Conservation (phyloP, 805 yeast species). For the Clavispora phyllophila region DNA sequence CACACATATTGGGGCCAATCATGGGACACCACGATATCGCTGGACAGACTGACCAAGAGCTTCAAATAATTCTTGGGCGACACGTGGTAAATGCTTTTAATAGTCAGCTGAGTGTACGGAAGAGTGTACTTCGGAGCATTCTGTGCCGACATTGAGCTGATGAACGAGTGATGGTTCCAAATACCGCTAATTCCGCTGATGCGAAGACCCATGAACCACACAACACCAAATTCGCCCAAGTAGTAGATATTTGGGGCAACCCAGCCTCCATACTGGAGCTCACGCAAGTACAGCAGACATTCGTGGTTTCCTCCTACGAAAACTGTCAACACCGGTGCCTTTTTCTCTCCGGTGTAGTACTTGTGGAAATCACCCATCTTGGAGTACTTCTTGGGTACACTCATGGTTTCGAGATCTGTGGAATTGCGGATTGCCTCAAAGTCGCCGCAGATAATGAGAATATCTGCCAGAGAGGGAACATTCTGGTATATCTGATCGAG, state of each 20-base stretch:
- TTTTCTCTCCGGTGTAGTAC: constrained; percentile 55
- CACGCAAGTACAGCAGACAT: constrained; percentile 70
- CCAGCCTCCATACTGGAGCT: constrained; percentile 85
- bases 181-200: constrained; percentile 87
- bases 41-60: constrained; percentile 34
- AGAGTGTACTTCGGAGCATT: constrained; percentile 15
- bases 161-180: constrained; percentile 42
- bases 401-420: constrained; percentile 62
- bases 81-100: constrained; percentile 68
- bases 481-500: constrained; percentile 51
- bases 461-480: constrained; percentile 18
- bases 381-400: constrained; percentile 76
- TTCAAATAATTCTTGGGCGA: constrained; percentile 60
- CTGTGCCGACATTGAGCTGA: constrained; percentile 4
- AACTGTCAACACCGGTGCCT: constrained; percentile 72
- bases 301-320: constrained; percentile 97
- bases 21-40: constrained; percentile 69
- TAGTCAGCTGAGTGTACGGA: constrained; percentile 44
- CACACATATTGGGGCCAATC: constrained; percentile 93
- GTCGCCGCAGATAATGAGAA: constrained; percentile 82
- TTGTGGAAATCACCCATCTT: constrained; percentile 72
- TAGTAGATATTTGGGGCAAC: constrained; percentile 84
- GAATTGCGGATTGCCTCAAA: constrained; percentile 72
- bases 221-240: constrained; percentile 69
- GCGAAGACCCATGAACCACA: constrained; percentile 70